These are phyloP conservation scores for Polytrichum formosum DNA, from an alignment of 225 moss, liverwort and hornwort species.

Conservation along the genomic window DNA sequence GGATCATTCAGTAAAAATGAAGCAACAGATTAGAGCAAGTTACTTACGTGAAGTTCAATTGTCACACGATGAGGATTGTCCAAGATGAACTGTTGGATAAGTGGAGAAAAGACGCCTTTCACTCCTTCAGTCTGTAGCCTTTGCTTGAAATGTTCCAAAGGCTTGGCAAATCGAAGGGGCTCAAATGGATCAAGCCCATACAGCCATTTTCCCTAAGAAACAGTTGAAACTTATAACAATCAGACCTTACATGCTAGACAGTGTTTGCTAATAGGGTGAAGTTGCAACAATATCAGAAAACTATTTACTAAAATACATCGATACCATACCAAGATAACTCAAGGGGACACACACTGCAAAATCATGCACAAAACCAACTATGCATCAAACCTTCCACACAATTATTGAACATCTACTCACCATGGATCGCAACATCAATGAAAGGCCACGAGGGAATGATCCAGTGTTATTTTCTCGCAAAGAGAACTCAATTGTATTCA, in stretches of 20 bases:
- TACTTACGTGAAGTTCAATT: slow-evolving; percentile 80
- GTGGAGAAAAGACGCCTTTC: slow-evolving; percentile 93
- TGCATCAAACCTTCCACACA: too few relatives aligned
- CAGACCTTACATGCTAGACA: too few relatives aligned
- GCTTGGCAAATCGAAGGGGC: slow-evolving; percentile 93
- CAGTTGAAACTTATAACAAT: too few relatives aligned
- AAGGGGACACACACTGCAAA: too few relatives aligned
- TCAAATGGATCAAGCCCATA: slow-evolving; percentile 98
- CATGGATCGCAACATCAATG: slow-evolving; percentile 95
- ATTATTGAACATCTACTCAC: slow-evolving; percentile 30
- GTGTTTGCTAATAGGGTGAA: too few relatives aligned
- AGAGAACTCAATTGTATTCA: slow-evolving; percentile 92
- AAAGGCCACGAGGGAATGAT: slow-evolving; percentile 93
- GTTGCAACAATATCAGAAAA: too few relatives aligned
- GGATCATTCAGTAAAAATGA: neutral
- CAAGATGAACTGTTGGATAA: slow-evolving; percentile 80
- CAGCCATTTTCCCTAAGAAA: slow-evolving; percentile 81
- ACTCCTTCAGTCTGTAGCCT: slow-evolving; percentile 76
- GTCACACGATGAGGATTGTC: slow-evolving; percentile 93
- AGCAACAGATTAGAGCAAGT: neutral
- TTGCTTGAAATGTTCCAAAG: slow-evolving; percentile 85
- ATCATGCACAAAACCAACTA: too few relatives aligned
- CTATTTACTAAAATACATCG: too few relatives aligned
- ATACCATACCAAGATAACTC: too few relatives aligned
- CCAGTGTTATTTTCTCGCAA: slow-evolving; percentile 97